phyloP scores from a whole-genome alignment of 2,329 filamentous ascomycete species.

The Botrytis medusae region DNA sequence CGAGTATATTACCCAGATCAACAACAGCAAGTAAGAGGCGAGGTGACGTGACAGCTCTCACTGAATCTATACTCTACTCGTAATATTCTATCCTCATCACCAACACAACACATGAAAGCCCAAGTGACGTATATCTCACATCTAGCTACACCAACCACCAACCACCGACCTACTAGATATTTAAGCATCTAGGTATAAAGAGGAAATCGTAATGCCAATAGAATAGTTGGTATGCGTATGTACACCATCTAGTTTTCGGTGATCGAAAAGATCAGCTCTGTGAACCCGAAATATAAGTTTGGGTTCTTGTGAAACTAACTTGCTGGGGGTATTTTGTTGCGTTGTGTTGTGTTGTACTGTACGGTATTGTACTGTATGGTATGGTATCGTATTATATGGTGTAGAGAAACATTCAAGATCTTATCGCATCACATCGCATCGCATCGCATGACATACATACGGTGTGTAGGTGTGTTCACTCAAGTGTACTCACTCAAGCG shows the following conservation, averaged over 20 bases:
- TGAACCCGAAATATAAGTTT: background rate
- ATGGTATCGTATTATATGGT: background rate
- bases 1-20: no score
- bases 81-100: background rate
- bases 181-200: background rate
- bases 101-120: background rate
- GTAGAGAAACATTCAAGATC: slow-evolving; percentile 3
- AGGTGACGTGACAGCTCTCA: no score
- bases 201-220: background rate
- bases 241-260: background rate
- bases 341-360: no score
- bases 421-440: background rate
- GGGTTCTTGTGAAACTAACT: no score
- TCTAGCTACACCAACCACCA: no score
- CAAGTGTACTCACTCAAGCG: background rate
- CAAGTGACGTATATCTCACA: background rate
- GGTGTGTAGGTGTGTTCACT: background rate
- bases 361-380: no score
- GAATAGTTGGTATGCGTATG: no score
- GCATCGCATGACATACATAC: background rate
- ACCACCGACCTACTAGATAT: no score
- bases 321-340: no score
- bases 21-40: background rate
- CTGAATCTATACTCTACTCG: background rate
- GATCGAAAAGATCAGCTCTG: background rate